phyloP scores from a whole-genome alignment of 306 rosid species.

The Cucumis hystrix region DNA sequence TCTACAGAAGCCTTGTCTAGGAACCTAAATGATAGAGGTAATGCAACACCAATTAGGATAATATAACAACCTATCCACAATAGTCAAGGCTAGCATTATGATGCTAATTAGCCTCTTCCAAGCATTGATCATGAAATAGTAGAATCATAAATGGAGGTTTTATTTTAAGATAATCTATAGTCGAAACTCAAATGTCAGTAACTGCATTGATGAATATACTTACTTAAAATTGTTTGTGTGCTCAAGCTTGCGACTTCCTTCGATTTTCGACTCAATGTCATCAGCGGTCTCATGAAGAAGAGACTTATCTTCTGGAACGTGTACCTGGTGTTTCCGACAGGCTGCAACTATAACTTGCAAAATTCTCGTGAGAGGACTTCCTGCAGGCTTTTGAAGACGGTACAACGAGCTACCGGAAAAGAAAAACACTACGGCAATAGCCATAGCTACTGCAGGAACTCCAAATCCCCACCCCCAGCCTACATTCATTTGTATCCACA shows the following conservation, averaged over 20 bases:
- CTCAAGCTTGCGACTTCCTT: constrained; percentile 77
- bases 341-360: constrained; percentile 62
- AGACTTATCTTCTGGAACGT: constrained; percentile 46
- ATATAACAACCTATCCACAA: not conserved
- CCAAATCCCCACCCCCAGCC: constrained; percentile 98
- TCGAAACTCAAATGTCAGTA: not conserved
- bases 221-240: constrained; percentile 48
- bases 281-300: constrained; percentile 63
- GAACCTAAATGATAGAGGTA: constrained; percentile 25
- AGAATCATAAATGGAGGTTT: not conserved
- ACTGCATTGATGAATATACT: constrained; percentile 5
- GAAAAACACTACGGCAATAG: constrained; percentile 44
- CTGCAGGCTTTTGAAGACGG: constrained; percentile 62
- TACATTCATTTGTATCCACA: constrained; percentile 69
- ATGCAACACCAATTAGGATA: not conserved
- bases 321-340: constrained; percentile 23
- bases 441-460: constrained; percentile 72
- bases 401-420: constrained; percentile 44
- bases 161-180: not conserved
- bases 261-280: constrained; percentile 45
- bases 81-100: not conserved
- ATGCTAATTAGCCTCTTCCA: not conserved
- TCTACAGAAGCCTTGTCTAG: constrained; percentile 70
- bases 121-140: not conserved
- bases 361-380: constrained; percentile 76